phyloP scores from a whole-genome alignment of 805 yeast species.

The Metschnikowia shivogae region DNA sequence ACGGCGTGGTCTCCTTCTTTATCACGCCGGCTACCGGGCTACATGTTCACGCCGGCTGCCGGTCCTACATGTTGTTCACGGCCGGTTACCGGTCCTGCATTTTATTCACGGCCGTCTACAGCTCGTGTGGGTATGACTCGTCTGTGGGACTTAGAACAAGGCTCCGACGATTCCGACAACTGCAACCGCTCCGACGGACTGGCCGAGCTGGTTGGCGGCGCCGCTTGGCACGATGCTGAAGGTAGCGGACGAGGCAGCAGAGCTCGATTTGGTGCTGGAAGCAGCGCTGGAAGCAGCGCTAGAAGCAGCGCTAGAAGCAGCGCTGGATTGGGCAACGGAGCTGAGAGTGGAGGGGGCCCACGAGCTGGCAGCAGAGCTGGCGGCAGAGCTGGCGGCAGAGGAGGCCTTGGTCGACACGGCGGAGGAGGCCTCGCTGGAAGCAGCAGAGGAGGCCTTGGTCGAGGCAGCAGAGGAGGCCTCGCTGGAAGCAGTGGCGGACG shows the following conservation, averaged over 20 bases:
- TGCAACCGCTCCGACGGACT: constrained; percentile 36
- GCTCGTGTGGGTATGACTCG: background rate
- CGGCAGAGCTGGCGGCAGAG: constrained; percentile 16
- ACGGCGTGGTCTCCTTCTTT: too few species aligned
- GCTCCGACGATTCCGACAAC: constrained; percentile 40
- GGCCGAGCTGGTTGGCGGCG: constrained; percentile 23
- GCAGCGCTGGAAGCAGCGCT: constrained; percentile 18
- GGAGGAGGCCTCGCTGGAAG: too few species aligned
- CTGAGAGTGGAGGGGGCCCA: constrained; percentile 17
- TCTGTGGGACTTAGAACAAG: constrained; percentile 14
- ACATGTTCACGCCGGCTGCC: too few species aligned
- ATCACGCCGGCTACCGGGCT: too few species aligned
- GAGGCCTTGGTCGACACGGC: too few species aligned
- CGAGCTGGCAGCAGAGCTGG: constrained; percentile 5
- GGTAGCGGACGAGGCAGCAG: background rate
- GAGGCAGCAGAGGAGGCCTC: too few species aligned
- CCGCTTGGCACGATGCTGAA: constrained; percentile 11
- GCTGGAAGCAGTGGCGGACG: constrained; percentile 13
- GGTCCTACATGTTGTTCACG: too few species aligned
- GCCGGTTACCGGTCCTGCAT: too few species aligned
- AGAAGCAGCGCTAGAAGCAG: constrained; percentile 21
- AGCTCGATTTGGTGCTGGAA: constrained; percentile 20
- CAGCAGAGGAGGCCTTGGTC: constrained; percentile 10
- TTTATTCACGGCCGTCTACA: background rate
- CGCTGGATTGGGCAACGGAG: constrained; percentile 16